Conservation (phyloP, 768 basidiomycete genomes). For the Austroboletus eburneus region DNA sequence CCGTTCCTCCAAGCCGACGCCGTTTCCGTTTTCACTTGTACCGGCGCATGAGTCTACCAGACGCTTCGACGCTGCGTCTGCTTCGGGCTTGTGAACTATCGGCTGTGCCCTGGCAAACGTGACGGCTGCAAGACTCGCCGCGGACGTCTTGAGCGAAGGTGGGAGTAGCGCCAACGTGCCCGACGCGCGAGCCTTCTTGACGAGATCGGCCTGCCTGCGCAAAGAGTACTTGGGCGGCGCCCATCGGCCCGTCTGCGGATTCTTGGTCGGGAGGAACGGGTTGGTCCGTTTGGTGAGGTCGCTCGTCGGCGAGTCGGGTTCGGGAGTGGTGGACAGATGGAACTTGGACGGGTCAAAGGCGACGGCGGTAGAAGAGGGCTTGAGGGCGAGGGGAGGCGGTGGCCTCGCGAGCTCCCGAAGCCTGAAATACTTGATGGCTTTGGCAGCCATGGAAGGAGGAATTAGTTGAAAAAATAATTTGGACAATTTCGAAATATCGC, state of each 20-base stretch:
- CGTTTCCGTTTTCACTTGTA: too few species aligned
- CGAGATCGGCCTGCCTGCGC: constrained; percentile 71
- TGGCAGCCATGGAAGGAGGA: constrained; percentile 17
- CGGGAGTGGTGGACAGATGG: constrained; percentile 12
- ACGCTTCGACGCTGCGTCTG: background rate
- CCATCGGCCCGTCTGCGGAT: constrained; percentile 61
- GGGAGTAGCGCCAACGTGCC: constrained; percentile 60
- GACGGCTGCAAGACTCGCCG: constrained; percentile 21
- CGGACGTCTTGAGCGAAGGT: constrained; percentile 55
- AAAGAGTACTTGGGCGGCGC: constrained; percentile 66
- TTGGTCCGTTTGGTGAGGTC: constrained; percentile 38
- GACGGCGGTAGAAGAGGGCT: constrained; percentile 4
- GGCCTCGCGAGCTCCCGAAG: constrained; percentile 22
- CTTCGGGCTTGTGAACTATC: constrained; percentile 2
- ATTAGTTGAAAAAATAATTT: background rate
- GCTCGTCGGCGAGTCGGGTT: constrained; percentile 4
- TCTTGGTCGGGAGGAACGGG: constrained; percentile 66
- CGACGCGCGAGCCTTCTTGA: constrained; percentile 62
- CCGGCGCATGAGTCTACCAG: too few species aligned
- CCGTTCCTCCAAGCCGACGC: too few species aligned
- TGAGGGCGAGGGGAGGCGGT: constrained; percentile 25
- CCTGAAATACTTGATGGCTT: constrained; percentile 25
- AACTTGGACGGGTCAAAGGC: constrained; percentile 20
- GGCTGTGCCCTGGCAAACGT: constrained; percentile 16
- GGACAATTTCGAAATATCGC: too few species aligned